Base-by-base conservation (phyloP, 2,329 filamentous ascomycete genomes). In the Xylariaceae sp. region DNA sequence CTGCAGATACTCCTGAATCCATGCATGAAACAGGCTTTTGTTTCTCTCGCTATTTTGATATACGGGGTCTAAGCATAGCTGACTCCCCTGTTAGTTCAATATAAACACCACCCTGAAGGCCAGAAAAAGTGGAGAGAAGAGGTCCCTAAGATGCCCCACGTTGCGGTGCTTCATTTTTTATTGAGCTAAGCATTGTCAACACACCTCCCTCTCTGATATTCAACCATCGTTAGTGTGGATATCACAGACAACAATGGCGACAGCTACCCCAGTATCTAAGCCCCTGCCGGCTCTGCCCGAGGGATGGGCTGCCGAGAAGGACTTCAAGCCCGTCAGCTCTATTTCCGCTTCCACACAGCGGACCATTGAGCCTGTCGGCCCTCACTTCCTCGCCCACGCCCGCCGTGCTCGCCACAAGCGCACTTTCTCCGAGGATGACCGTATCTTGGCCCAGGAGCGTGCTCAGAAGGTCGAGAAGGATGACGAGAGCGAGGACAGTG, bases 371-470 rank as follows among this genome's bases (percentile, higher is more conserved):
- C 92, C 94, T 57, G 90, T 97, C 68, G 94, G 94, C 68, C 93
- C 94, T 76, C 91, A 97, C 81, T 99, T 97, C 82, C 87, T 99
- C 67, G 94, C 94, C 68, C 92, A 97, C 77, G 94, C 94, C 70
- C 92, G 94, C 73, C 89, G 94, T 77, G 90, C 92, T 77, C 89
- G 92, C 66, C 92, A 97, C 79, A 91, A 96, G 81, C 92, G 94
- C 72, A 99, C 94, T 55, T 99, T 99, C 79, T 96, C 90, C 71
- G 93, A 99, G 79, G 94, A 99, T 77, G 94, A 99, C 76, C 89
- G 92, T 67, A 95, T 99, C 73, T 91, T 97, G 80, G 94, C 94
- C 53, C 89, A 95, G 77, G 87, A 95, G 76, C 92, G 88, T 68
- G 92, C 92, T 73, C 96, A 95, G 86, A 97, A 96, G 77, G 86